Evolutionary conservation across 768 basidiomycete genomes (phyloP), one percentile per base, ranked within the genome.

Genomic region (Chalciporus piperatus): DNA sequence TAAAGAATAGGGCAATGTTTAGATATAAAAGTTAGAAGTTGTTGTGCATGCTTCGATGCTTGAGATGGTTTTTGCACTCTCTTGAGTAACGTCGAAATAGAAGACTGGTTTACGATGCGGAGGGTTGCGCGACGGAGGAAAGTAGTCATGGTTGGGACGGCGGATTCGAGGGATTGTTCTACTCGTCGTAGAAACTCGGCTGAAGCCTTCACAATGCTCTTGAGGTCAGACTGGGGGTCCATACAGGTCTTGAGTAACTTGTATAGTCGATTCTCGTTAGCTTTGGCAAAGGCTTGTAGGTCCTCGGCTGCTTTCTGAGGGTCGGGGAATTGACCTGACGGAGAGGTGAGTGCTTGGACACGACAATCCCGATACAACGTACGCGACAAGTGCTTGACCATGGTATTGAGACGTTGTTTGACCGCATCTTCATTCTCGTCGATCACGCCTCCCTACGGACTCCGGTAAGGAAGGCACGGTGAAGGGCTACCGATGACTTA

Each of bases 181-280:
- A 93, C 60, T 27, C 92, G 82, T 22, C 84, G 81, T 16, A 83
- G 63, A 63, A 95, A 87, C 62, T 99, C 97, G 62, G 74, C 80
- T 86, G 80, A 80, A 7, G 90, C 76, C 69, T 95, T 98, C 51
- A 87, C 74, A 9, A 95, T 74, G 6, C 76, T 76, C 68, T 88
- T 92, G 22, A 98, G 69, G 62, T 95, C 91, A 0, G 88, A 85
- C 60, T 92, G 87, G 0, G 87, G 75, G 65, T 97, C 93, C 74
- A 91, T 77, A 57, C 89, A 86, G 0, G 79, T 86, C 66, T 83
- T 87, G 37, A 94, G 74, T 11, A 94, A 74, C 68, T 87, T 93
- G 75, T 93, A 98, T 8, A 95, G 73, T 35, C 92, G 78, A 20
- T 77, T 77, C 64, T 96, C 93, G 65, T 98, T 98, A 39, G 86